Percentiles rank a stretch among this genome's conserved stretches.
These are phyloP conservation scores for Gnetum montanum DNA, from an alignment of 75 land plant genomes.

Conservation along the genomic window DNA sequence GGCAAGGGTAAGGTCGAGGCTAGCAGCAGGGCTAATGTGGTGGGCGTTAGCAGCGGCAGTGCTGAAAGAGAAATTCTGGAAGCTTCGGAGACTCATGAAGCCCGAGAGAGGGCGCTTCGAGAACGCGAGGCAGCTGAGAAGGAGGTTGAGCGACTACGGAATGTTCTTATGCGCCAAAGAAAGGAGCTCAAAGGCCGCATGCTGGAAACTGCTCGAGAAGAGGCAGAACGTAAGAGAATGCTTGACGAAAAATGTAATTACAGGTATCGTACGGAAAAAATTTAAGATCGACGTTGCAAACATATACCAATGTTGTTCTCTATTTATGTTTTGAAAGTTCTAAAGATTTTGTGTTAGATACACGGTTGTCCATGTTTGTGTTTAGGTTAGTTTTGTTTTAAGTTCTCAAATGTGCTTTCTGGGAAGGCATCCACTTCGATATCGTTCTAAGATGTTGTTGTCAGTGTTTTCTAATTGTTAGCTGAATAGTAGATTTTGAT, in stretches of 20 bases:
- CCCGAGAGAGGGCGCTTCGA: constrained; percentile 58
- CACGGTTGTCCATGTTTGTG: too few relatives aligned
- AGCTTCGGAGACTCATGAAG: constrained; percentile 19
- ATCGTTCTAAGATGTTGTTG: too few relatives aligned
- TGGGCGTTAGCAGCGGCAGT: background rate
- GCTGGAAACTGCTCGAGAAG: constrained; percentile 85
- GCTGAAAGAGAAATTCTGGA: constrained; percentile 12
- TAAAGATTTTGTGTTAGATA: background rate
- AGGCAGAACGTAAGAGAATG: constrained; percentile 80
- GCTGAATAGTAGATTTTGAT: too few relatives aligned
- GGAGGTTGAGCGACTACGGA: constrained; percentile 84
- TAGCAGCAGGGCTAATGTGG: background rate
- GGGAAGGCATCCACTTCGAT: too few relatives aligned
- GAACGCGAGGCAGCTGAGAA: constrained; percentile 82
- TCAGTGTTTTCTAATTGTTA: too few relatives aligned
- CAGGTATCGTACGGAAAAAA: constrained; percentile 53
- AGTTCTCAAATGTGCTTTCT: too few relatives aligned
- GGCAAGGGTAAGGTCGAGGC: constrained; percentile 10
- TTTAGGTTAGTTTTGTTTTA: too few relatives aligned
- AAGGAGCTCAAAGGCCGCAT: constrained; percentile 80
- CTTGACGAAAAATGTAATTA: constrained; percentile 74
- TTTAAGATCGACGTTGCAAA: too few relatives aligned
- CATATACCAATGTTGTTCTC: too few relatives aligned
- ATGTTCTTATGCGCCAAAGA: constrained; percentile 52
- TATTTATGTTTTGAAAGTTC: too few relatives aligned